Evolutionary conservation across 805 yeast species (phyloP).

Genomic region (Saccharomycopsis fibuligera): DNA sequence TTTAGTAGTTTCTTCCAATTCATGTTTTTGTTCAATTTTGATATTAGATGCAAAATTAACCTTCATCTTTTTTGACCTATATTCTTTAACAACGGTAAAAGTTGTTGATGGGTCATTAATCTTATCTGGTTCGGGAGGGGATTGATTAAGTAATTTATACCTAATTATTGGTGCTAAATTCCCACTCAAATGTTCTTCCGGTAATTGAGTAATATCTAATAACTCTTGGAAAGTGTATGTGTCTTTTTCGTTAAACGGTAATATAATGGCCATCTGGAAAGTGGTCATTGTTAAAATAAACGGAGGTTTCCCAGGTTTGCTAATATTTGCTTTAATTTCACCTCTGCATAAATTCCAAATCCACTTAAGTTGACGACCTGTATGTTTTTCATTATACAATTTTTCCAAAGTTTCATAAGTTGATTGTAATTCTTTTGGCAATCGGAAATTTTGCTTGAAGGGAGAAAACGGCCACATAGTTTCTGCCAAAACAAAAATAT

Average conservation of each 20-base stretch:
- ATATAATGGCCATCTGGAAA: constrained; percentile 78
- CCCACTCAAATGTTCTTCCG: constrained; percentile 60
- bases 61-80: constrained; percentile 75
- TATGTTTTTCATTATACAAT: constrained; percentile 68
- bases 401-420: constrained; percentile 63
- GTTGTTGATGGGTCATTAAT: constrained; percentile 46
- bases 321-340: constrained; percentile 80
- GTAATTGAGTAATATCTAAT: constrained; percentile 59
- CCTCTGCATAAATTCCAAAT: constrained; percentile 92
- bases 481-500: constrained; percentile 76
- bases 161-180: constrained; percentile 75
- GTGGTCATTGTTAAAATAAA: constrained; percentile 75
- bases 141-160: constrained; percentile 64
- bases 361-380: constrained; percentile 90
- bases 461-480: constrained; percentile 78
- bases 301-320: constrained; percentile 76
- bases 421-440: constrained; percentile 62
- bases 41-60: constrained; percentile 69
- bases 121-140: constrained; percentile 55
- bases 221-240: constrained; percentile 56
- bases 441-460: constrained; percentile 38
- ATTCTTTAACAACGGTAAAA: constrained; percentile 71
- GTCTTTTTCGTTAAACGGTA: constrained; percentile 72
- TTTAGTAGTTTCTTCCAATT: constrained; percentile 62
- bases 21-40: constrained; percentile 53